Evolutionary conservation across 2,329 filamentous ascomycete genomes (phyloP).

Genomic region (Gaeumannomyces tritici): DNA sequence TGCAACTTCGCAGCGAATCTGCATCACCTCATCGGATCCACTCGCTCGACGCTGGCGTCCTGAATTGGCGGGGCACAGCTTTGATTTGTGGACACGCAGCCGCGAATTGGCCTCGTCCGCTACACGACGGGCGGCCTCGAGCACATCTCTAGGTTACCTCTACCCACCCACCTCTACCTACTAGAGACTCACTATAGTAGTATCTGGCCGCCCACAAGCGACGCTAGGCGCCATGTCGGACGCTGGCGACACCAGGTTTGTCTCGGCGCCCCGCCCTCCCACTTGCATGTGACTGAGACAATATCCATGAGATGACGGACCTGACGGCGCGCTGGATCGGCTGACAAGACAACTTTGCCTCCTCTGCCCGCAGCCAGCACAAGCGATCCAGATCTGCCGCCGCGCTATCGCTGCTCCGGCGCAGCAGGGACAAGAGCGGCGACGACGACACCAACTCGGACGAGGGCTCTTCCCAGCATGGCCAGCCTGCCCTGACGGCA

Average conservation of each 20-base stretch:
- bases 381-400: slow-evolving; percentile 45
- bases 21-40: neutral
- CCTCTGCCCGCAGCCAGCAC: slow-evolving; percentile 20
- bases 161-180: no score
- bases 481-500: slow-evolving; percentile 21
- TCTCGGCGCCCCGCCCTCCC: neutral
- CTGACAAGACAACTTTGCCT: neutral
- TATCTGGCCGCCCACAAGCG: neutral
- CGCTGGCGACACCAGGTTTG: neutral
- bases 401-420: slow-evolving; percentile 43
- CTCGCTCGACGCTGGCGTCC: neutral
- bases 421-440: slow-evolving; percentile 36
- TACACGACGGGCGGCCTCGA: neutral
- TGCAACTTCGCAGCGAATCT: neutral
- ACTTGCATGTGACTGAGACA: neutral
- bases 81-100: neutral
- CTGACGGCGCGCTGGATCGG: no score
- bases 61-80: neutral
- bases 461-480: slow-evolving; percentile 29
- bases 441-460: slow-evolving; percentile 38
- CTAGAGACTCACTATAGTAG: no score
- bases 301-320: neutral
- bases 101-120: neutral
- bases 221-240: neutral
- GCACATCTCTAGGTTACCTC: neutral